Evolutionary conservation across 2,329 filamentous ascomycete genomes (phyloP), one percentile per base, ranked within the genome.

Genomic region (Westerdykella ornata): DNA sequence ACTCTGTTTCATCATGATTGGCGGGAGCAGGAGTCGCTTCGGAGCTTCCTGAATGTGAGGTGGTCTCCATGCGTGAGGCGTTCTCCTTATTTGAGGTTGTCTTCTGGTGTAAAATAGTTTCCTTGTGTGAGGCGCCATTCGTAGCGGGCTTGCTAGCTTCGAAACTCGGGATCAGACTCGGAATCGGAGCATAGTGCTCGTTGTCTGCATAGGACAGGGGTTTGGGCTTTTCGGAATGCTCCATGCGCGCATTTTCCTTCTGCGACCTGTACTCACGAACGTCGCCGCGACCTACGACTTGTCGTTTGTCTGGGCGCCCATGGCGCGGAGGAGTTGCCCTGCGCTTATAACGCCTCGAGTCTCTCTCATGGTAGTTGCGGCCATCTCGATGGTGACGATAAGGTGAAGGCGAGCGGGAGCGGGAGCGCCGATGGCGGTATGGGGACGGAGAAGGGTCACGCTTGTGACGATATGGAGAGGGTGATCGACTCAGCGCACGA

Each of bases 291-390:
- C 38, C 41, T 18, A 14, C 58, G 82, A 81, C 76, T 38, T 73
- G 65, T 51, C 85, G 77, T 68, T 89, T 89, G 56, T 76, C 77
- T 30, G 54, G 53, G 17, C 59, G 55, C 35, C 31, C 45, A 28
- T 51, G 49, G 35, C 52, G 57, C 13, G 55, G 52, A 28, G 53
- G 54, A 9, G 57, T 58, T 44, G 78, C 81, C 39, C 60, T 62
- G 49, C 59, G 59, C 48, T 62, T 63, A 35, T 53, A 43, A 35
- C 82, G 83, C 55, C 74, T 51, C 13, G 60, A 62, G 4, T 29
- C 28, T 4, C 28, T 17, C 37, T 32, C 30, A 15, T 33, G 30
- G 16, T 17, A 17, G 13, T 14, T 17, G n/a, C 30, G 11, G 13
- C n/a, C 13, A n/a, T 7, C 11, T n/a, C 15, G 34, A 12, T 28